These are phyloP conservation scores for Aphanocladium album DNA, from an alignment of 2,329 filamentous ascomycete genomes.

Conservation along the genomic window DNA sequence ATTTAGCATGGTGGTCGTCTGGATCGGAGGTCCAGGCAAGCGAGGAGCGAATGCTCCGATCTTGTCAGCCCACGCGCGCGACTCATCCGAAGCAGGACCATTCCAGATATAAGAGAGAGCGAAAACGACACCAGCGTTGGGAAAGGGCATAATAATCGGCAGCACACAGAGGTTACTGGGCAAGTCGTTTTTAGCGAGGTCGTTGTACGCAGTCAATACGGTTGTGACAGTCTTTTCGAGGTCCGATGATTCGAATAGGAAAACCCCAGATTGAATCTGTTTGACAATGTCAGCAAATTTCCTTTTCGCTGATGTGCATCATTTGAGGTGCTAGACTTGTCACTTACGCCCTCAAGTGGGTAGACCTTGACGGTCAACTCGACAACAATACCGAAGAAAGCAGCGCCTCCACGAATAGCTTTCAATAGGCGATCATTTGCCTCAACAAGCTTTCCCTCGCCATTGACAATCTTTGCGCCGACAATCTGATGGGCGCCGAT, in stretches of 20 bases:
- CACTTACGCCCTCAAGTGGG: constrained; percentile 9
- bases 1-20: constrained; percentile 19
- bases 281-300: background rate
- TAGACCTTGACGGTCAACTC: constrained; percentile 24
- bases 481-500: constrained; percentile 34
- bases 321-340: background rate
- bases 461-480: constrained; percentile 23
- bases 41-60: constrained; percentile 24
- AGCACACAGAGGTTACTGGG: constrained; percentile 22
- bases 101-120: constrained; percentile 27
- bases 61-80: constrained; percentile 23
- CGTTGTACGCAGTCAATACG: constrained; percentile 19
- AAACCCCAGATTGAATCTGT: constrained; percentile 16
- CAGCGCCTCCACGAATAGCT: constrained; percentile 24
- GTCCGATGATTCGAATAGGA: constrained; percentile 29
- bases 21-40: constrained; percentile 23
- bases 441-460: constrained; percentile 23
- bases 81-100: constrained; percentile 26
- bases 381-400: constrained; percentile 23
- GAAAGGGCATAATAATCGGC: constrained; percentile 26
- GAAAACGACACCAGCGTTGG: constrained; percentile 24
- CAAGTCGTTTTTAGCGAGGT: constrained; percentile 18
- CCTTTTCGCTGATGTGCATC: background rate
- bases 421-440: constrained; percentile 24
- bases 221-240: constrained; percentile 20